Conservation (phyloP, 2,329 filamentous ascomycete species). For the Phoma sp. region DNA sequence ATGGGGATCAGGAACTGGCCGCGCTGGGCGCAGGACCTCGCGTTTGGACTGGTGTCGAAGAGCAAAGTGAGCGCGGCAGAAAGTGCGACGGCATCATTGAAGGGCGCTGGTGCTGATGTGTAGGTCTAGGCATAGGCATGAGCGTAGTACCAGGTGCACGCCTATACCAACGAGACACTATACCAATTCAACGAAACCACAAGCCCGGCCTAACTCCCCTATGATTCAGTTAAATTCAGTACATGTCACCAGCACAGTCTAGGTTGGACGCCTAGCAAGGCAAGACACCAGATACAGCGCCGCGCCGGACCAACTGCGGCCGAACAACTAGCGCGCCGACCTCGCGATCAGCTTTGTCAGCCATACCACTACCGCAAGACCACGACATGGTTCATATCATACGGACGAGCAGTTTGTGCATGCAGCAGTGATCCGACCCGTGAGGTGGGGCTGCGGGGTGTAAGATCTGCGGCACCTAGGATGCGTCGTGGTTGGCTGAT, state of each 20-base stretch:
- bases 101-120: background rate
- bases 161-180: no score
- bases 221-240: no score
- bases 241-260: background rate
- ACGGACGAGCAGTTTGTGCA: background rate
- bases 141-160: no score
- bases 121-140: no score
- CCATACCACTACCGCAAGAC: background rate
- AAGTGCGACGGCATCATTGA: background rate
- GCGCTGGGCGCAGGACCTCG: slow-evolving; percentile 35
- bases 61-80: background rate
- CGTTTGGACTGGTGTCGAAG: slow-evolving; percentile 20
- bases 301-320: background rate
- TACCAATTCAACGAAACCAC: no score
- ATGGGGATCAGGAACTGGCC: slow-evolving; percentile 27
- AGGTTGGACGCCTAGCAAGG: background rate
- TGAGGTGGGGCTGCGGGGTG: background rate
- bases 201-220: no score
- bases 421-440: background rate
- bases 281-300: no score
- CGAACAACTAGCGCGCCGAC: background rate
- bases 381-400: background rate
- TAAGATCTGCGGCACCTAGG: background rate
- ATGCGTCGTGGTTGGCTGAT: background rate
- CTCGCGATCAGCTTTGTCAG: background rate